Base-by-base conservation (phyloP, 129 eudicot genomes). In the Centaurea solstitialis region DNA sequence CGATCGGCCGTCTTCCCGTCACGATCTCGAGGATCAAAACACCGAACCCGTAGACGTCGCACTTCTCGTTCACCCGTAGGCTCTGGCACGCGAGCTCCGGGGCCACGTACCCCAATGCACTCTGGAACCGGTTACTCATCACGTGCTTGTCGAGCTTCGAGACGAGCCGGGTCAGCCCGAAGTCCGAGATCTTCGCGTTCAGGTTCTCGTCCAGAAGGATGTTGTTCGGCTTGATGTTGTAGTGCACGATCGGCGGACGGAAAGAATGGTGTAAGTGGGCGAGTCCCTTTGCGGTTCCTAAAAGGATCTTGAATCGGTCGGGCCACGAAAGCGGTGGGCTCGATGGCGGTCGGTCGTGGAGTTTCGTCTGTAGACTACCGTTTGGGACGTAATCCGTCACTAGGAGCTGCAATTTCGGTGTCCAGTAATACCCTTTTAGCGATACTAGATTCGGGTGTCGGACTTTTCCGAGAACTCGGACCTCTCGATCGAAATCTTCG, bases 11-110 rank as follows among this genome's bases (percentile, higher is more conserved):
- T 65, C 92, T 86, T 2, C 99, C 99, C 3, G 97, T 93, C 30
- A 96, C 90, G 5, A 96, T 72, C 80, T 96, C 99, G 4, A 93
- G 79, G 5, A 90, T 82, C 89, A 96, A 40, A 15, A 96, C 97
- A 2, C 99, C 99, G 3, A 89, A 96, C 11, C 99, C 97, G 26
- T 87, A 96, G 7, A 96, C 90, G 26, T 96, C 99, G 21, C 99
- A 96, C 68, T 96, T 96, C 76, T 96, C 99, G 15, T 93, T 96
- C 22, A 96, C 94, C 74, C 99, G 83, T 79, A 93, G 66, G 87
- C 97, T 93, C 85, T 91, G 93, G 77, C 99, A 96, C 5, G 98
- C 93, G 6, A 96, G 72, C 72, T 96, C 99, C 0, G 99, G 99
- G 9, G 98, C 99, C 84, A 91, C 91, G 68, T 96, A 96, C 4